These are phyloP conservation scores for Penicillium griseofulvum DNA, from an alignment of 2,329 filamentous ascomycete genomes.

Conservation along the genomic window DNA sequence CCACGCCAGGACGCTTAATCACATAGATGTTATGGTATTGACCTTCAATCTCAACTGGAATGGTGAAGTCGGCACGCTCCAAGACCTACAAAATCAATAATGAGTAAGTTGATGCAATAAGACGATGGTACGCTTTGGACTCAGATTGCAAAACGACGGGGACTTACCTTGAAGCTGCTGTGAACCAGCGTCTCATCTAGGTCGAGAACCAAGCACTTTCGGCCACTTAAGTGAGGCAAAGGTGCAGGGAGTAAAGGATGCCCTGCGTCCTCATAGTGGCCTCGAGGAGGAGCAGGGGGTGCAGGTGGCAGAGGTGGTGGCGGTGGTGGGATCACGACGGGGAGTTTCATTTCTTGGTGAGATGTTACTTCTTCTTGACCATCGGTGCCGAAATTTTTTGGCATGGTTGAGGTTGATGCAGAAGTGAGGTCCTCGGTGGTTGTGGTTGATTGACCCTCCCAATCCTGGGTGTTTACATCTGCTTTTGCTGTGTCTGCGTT, in stretches of 20 bases:
- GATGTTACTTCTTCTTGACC: constrained; percentile 44
- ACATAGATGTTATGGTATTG: constrained; percentile 99
- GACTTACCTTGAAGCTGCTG: constrained; percentile 90
- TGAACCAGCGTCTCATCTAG: constrained; percentile 96
- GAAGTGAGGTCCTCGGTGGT: constrained; percentile 63
- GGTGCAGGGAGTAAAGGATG: constrained; percentile 78
- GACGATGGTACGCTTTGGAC: constrained; percentile 5
- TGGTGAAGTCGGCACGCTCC: constrained; percentile 97
- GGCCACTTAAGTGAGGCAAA: constrained; percentile 73
- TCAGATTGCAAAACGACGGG: not conserved
- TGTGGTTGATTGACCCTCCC: constrained; percentile 47
- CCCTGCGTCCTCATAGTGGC: constrained; percentile 44
- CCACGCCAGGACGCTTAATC: constrained; percentile 97
- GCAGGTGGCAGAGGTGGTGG: constrained; percentile 53
- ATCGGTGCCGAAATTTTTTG: constrained; percentile 31
- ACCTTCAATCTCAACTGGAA: constrained; percentile 97
- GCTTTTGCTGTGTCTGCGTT: constrained; percentile 2
- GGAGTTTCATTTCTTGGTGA: constrained; percentile 43
- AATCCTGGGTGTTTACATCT: constrained; percentile 15
- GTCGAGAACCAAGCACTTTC: constrained; percentile 93
- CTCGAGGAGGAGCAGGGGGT: constrained; percentile 31
- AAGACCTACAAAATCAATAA: constrained; percentile 64
- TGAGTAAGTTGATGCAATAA: constrained; percentile 20
- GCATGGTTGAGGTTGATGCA: constrained; percentile 44
- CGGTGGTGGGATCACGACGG: constrained; percentile 56